Evolutionary conservation across 1,139 yeast species (phyloP), one percentile per base, ranked within the genome.

Genomic region (Debaryomyces coudertii): DNA sequence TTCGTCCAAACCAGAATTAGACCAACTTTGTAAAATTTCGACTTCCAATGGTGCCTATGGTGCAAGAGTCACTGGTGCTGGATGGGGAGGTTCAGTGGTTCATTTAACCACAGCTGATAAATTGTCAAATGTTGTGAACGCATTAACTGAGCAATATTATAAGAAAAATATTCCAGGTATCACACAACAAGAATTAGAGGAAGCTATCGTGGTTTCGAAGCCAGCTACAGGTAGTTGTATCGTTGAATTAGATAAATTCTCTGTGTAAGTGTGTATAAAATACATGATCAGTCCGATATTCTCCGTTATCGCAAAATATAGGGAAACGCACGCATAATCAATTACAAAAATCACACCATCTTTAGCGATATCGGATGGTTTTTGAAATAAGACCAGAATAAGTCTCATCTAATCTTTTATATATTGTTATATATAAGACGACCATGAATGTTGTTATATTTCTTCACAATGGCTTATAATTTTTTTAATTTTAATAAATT

Each of bases 61-160:
- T 22, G 80, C 89, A 3, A 73, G 92, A 52, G 78, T 84, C 31
- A 85, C 92, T 7, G 92, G 92, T 35, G 90, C 92, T n/a, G 92
- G 90, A 7, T 85, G 84, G 77, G 92, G 92, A 36, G 92, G 92
- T 7, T 82, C 86, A 29, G 73, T 85, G 2, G 87, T 85, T 20
- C 88, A 84, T 59, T 66, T 85, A 47, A 82, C 85, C 14, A 71
- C 80, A 2, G 62, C 70, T 7, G 75, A 73, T 44, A 73, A 72
- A 50, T 71, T 81, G 12, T 71, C 66, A 0, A 49, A 52, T 1
- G 76, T 85, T 44, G 69, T 69, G 40, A 51, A 62, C 4, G 84
- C 85, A 0, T 69, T 85, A 37, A 66, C 62, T 27, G 66, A 68
- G 18, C 65, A 80, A 46, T 82, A 80, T 59, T 85, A 83, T 62